These are phyloP conservation scores for Talaromyces sp. DNA, from an alignment of 2,329 filamentous ascomycete species.

Conservation along the genomic window DNA sequence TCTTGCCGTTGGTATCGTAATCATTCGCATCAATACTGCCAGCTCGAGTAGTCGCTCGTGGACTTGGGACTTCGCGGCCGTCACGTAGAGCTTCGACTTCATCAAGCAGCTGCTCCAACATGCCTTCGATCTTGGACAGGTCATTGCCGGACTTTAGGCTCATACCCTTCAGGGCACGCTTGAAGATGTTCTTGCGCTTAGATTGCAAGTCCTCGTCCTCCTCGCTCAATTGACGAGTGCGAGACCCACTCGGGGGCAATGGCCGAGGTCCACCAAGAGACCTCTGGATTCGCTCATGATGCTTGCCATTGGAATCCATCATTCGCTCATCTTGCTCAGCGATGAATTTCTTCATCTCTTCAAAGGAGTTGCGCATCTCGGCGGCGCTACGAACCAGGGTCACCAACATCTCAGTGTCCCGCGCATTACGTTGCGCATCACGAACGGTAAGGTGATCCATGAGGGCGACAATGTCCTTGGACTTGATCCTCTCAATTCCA, in stretches of 20 bases:
- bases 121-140: conserved; percentile 82
- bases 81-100: conserved; percentile 85
- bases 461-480: conserved; percentile 91
- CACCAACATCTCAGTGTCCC: conserved; percentile 94
- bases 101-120: conserved; percentile 86
- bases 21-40: conserved; percentile 69
- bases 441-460: conserved; percentile 99
- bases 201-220: conserved; percentile 62
- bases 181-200: conserved; percentile 94
- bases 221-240: conserved; percentile 57
- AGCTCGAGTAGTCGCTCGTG: conserved; percentile 31
- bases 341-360: conserved; percentile 91
- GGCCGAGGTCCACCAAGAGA: conserved; percentile 84
- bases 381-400: conserved; percentile 90
- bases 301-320: conserved; percentile 82
- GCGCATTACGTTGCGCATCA: conserved; percentile 91
- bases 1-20: conserved; percentile 82
- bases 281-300: conserved; percentile 83
- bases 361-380: conserved; percentile 96
- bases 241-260: conserved; percentile 67
- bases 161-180: conserved; percentile 86
- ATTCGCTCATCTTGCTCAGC: conserved; percentile 87
- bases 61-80: conserved; percentile 48
- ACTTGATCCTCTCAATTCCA: conserved; percentile 89
- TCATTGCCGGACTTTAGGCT: conserved; percentile 87